Base-by-base conservation (phyloP, 2,329 filamentous ascomycete species). In the Arachnomyces sp. region DNA sequence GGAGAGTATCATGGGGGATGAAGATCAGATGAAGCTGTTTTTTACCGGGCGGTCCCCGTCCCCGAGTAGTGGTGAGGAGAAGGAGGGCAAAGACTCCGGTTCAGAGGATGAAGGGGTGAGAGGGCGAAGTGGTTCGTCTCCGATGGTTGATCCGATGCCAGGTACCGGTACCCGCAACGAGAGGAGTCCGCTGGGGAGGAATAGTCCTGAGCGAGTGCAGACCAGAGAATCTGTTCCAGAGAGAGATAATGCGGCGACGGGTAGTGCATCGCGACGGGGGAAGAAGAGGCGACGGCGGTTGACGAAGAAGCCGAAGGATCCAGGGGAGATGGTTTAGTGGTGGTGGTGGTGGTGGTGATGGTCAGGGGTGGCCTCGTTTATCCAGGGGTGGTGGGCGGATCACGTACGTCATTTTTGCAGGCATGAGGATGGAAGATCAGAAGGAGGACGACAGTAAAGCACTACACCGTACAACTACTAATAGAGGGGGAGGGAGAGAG, bases 1-100 rank as follows among this genome's bases (percentile, higher is more conserved):
- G 35, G 82, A 89, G 52, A 83, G 75, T 52, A 77, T 90, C 53
- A 84, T 93, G 76, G 77, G 77, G 46, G 79, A 82, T 5, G 84
- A 92, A 57, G 84, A 90, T 54, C 75, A 78, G 28, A 74, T 73
- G 47, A 83, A 86, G 54, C 85, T 88, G 56, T 74, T 79, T 52
- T 74, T 84, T 53, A 79, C 81, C 2, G 82, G 83, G 55, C 58
- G 58, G 44, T 50, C 49, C 53, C 20, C 20, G 20, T 25, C 20
- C 9, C 20, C 20, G 5, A 25, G 20, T 25, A 25, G 20, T 9
- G 20, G 20, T 5, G 20, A 25, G 20, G 20, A 25, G 9, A 25
- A 25, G 20, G 20, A 25, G 5, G 20, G 20, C 5, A 25, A 25
- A 9, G 20, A 25, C 5, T 25, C 9, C 5, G 20, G 9, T 25